Base-by-base conservation (phyloP, 345 rosid species). In the Sonneratia caseolaris region DNA sequence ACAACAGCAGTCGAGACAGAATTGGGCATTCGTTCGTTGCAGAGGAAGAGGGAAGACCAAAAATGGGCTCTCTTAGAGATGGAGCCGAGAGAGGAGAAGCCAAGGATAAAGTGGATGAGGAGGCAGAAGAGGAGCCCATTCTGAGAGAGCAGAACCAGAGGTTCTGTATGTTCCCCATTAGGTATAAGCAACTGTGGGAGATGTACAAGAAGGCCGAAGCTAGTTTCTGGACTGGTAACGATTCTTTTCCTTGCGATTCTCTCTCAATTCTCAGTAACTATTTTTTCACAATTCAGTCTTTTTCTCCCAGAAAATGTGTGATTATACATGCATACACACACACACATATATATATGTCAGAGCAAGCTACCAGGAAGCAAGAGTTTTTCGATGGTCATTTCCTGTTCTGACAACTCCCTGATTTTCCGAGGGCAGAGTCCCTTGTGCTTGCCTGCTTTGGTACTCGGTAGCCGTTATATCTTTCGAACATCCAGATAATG, bases 131-230 rank as follows among this genome's bases (percentile, higher is more conserved):
- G 45, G 97, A 91, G 80, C 94, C 98, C 19, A 84, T 93, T 45
- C 74, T 93, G 47, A 82, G 49, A 79, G 80, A 81, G 36, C 90
- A 91, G 70, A 87, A 81, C 79, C 89, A 87, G 89, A 88, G 96
- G 83, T 89, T 93, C 71, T 87, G 94, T 74, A 93, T 93, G 96
- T 93, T 93, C 74, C 98, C 98, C 45, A 81, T 91, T 47, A 79
- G 84, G 70, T 87, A 93, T 75, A 82, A 81, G 75, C 79, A 76
- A 5, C 71, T 93, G 64, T 93, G 97, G 98, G 97, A 93, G 90
- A 91, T 93, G 97, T 91, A 91, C 84, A 93, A 89, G 85, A 93
- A 93, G 86, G 94, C 98, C 45, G 78, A 84, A 61, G 98, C 97
- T 73, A 87, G 97, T 86, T 93, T 91, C 68, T 91, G 98, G 97